Percentiles rank a stretch among this genome's conserved stretches.
These are phyloP conservation scores for Heliamphora pulchella DNA, from an alignment of 179 eudicot species.

Conservation along the genomic window DNA sequence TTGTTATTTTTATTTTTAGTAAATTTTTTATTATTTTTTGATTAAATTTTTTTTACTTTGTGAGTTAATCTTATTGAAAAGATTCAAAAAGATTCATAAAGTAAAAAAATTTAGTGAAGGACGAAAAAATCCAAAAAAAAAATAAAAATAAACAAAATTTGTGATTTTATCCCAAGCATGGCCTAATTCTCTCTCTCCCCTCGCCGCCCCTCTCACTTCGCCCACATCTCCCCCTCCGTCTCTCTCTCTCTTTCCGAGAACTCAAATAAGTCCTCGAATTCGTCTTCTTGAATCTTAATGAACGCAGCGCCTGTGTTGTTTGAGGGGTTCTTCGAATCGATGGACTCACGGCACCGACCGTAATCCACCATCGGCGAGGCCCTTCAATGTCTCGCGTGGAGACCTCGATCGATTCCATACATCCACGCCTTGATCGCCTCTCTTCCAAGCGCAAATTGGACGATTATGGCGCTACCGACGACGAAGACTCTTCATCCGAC, in stretches of 20 bases:
- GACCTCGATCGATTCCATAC: slow-evolving; percentile 12
- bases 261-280: background rate
- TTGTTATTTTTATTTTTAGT: too few species aligned
- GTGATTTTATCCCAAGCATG: too few species aligned
- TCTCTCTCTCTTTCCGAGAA: background rate
- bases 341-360: slow-evolving; percentile 4
- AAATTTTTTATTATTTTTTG: too few species aligned
- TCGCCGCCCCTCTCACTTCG: background rate
- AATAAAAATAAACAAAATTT: too few species aligned
- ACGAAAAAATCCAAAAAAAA: too few species aligned
- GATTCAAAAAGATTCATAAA: too few species aligned
- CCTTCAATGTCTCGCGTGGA: slow-evolving; percentile 22
- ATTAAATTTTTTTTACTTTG: too few species aligned
- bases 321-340: background rate
- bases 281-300: background rate
- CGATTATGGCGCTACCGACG: slow-evolving; percentile 24
- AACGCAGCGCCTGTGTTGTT: too few species aligned
- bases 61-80: too few species aligned
- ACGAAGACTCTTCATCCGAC: slow-evolving; percentile 12
- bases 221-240: background rate
- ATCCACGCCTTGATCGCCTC: slow-evolving; percentile 19
- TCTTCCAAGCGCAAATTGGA: slow-evolving; percentile 50
- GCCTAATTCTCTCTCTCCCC: background rate
- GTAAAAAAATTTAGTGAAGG: too few species aligned
- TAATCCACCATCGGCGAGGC: slow-evolving; percentile 8